Evolutionary conservation across 257 asterid genomes (phyloP), one percentile per base, ranked within the genome.

Genomic region (Penstemon davidsonii): DNA sequence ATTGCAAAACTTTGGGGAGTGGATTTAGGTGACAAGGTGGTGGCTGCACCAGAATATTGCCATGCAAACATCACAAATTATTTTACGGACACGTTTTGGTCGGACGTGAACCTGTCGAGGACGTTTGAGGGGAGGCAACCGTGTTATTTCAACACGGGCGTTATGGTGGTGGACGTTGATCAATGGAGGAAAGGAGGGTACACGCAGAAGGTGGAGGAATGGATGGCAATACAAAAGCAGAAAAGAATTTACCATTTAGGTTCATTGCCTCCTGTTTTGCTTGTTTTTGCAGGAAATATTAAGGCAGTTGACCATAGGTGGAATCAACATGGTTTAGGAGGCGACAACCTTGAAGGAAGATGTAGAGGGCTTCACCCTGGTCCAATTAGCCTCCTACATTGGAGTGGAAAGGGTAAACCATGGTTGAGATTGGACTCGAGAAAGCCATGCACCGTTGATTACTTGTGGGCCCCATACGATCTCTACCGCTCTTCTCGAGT

Each of bases 331-430:
- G 97, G 96, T 0, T 68, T 90, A 54, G 97, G 97, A 25, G 97
- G 97, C 15, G 97, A 90, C 37, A 90, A 88, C 74, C 49, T 86
- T 64, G 90, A 88, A 75, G 97, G 96, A 1, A 88, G 72, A 75
- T 86, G 97, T 39, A 77, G 96, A 62, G 79, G 85, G 41, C 92
- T 90, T 75, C 95, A 90, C 65, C 96, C 95, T 3, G 97, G 97
- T n/a, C 86, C 97, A 1, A 86, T 90, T 19, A 88, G 97, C 81
- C 82, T 90, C n/a, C 75, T 90, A 49, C 96, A 90, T 76, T 90
- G 97, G 97, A 90, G 97, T 40, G 97, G 97, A 4, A 90, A 86
- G 78, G 97, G 97, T 15, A 90, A 90, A 67, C 97, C 96, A 4
- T 90, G 97, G 97, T 68, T 90, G 75, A 86, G 97, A 51, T 25